Conservation (phyloP, 2,329 filamentous ascomycete genomes). For the Hirsutella thompsonii region DNA sequence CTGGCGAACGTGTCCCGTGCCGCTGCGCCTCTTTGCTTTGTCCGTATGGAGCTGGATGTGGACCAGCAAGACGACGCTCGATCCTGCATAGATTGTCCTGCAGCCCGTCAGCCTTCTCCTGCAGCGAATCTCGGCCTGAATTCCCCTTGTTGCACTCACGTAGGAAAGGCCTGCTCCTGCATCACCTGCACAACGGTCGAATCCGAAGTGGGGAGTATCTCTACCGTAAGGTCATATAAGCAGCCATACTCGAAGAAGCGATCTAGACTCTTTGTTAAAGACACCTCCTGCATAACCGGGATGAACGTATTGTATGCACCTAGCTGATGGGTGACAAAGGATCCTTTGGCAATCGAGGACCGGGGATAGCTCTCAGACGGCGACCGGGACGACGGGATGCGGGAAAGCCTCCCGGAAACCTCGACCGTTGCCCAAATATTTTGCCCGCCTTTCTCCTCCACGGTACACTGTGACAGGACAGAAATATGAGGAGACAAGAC, state of each 20-base stretch:
- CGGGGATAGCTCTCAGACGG: background rate
- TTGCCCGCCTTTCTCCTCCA: conserved; percentile 18
- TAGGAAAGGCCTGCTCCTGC: conserved; percentile 27
- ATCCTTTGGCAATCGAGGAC: conserved; percentile 1
- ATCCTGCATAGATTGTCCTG: conserved; percentile 29
- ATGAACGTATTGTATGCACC: conserved; percentile 7
- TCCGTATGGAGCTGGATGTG: conserved; percentile 24
- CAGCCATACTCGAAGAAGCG: conserved; percentile 28
- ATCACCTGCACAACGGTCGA: conserved; percentile 33
- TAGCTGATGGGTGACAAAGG: conserved; percentile 8
- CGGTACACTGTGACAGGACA: conserved; percentile 27
- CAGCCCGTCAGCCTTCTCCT: conserved; percentile 5
- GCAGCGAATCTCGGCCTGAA: too few relatives aligned
- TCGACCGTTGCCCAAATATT: conserved; percentile 37
- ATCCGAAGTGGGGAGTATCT: conserved; percentile 27
- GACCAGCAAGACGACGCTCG: conserved; percentile 34
- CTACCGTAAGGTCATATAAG: conserved; percentile 33
- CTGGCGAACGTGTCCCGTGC: conserved; percentile 16
- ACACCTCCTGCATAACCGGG: background rate
- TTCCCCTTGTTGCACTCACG: conserved; percentile 17
- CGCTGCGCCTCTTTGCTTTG: conserved; percentile 1
- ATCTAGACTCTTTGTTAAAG: conserved; percentile 12
- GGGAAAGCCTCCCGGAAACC: conserved; percentile 26
- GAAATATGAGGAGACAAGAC: conserved; percentile 29
- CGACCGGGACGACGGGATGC: conserved; percentile 5